Base-by-base conservation (phyloP, 371 early-diverging fungal species). In the Lichtheimia ornata region DNA sequence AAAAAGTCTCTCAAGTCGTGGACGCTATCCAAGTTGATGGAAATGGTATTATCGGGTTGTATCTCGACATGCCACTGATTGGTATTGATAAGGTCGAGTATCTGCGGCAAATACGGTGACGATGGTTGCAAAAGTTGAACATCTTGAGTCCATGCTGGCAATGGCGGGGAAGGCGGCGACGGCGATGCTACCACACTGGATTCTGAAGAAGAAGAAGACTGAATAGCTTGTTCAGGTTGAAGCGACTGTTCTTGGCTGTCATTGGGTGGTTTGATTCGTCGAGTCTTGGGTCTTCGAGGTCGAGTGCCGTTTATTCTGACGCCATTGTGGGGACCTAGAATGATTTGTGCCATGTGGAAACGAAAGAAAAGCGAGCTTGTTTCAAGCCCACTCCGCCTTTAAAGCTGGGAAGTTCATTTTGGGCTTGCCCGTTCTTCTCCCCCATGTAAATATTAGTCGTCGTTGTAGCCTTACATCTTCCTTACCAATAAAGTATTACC, bases 281-380 rank as follows among this genome's bases (percentile, higher is more conserved):
- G 59, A 20, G 49, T 53, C 41, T 70, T 70, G 14, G 66, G 70
- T 40, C 66, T 45, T 40, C 70, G 50, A 50, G 66, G 70, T 22
- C 62, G 55, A 13, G 64, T 70, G 18, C 70, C 70, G 1, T 65
- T 59, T 14, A 65, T 66, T 24, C 40, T 17, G 5, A 70, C 56
- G 14, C 70, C 70, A 58, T 70, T 66, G 30, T 68, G 64, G 17
- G 68, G 68, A 11, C 68, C 68, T 40, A 68, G 61, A 11, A 64
- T 44, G 6, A 68, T 42, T 61, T 68, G 61, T 41, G 56, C 56
- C 64, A 68, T 68, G 28, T 52, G 52, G 52, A 28, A 52, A 52
- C 25, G 28, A 28, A 35, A 35, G 35, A 35, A 52, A 52, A 28
- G 11, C 35, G 9, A 35, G 11, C 35, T 35, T 47, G 47, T 47